Base-by-base conservation (phyloP, 805 yeast genomes). In the Ogataea ramenticola region DNA sequence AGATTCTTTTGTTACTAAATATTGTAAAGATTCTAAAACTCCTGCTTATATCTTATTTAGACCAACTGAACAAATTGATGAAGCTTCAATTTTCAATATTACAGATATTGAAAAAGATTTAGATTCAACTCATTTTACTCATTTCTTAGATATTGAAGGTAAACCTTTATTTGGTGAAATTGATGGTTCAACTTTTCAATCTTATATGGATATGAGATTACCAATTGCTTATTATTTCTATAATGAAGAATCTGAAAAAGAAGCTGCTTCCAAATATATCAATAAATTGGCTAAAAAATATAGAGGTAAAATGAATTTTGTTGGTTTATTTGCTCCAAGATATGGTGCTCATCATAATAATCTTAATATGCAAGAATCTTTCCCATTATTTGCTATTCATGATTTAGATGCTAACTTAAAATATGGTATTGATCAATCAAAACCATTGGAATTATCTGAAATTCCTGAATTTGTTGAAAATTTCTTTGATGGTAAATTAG, bases 201-300 rank as follows among this genome's bases (percentile, higher is more conserved):
- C 72, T 36, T 93, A 90, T 72, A 79, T 86, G 75, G 67, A 72
- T 45, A 69, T 89, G 47, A 75, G 79, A 31, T 51, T 79, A 45
- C 99, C 99, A 49, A 68, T 93, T 52, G 95, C 87, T 43, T 91
- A 90, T 74, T 80, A 85, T 64, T 93, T 93, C 72, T 88, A 86
- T 71, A 78, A 75, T 54, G 67, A 74, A 41, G 75, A 74, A 40
- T 86, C 80, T 51, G 82, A 86, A 68, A 80, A 82, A 62, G 77
- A 66, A 33, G 73, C 70, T 32, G 75, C 77, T 52, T 67, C 68
- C 40, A 70, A 71, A 37, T 60, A 69, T 43, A 74, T 90, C 56
- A 67, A 61, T 48, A 74, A 79, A 44, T 68, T 85, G 57, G 95
- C 91, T 57, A 81, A 82, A 69, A 68, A 77, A 61, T 72, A 75